A percentile compares a stretch with the other conserved stretches of the same genome.
Evolutionary conservation across 2,329 filamentous ascomycete species (phyloP).

Genomic region (Saccharata proteae): DNA sequence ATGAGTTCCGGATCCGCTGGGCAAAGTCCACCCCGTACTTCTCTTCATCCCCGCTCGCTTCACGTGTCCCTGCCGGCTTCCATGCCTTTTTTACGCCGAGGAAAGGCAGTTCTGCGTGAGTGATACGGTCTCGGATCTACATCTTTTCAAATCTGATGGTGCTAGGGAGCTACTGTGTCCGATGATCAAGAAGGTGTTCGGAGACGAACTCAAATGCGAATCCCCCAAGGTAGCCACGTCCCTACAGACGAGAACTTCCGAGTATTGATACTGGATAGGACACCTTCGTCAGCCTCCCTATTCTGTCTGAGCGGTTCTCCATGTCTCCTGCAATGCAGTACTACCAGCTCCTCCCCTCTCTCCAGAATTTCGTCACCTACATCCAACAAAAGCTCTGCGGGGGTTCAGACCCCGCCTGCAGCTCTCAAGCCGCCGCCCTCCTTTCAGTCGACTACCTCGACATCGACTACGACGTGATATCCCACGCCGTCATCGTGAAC

Average conservation of each 20-base stretch:
- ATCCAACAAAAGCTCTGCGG: constrained; percentile 42
- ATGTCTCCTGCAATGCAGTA: constrained; percentile 54
- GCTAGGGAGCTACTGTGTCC: constrained; percentile 43
- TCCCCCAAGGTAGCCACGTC: constrained; percentile 30
- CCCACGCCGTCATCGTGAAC: constrained; percentile 52
- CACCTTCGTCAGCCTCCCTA: constrained; percentile 50
- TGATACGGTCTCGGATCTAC: constrained; percentile 6
- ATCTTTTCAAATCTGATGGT: too few relatives aligned
- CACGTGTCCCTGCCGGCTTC: constrained; percentile 65
- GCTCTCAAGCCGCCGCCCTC: constrained; percentile 34
- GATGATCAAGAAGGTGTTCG: constrained; percentile 47
- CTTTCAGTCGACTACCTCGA: constrained; percentile 54
- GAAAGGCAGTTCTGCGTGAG: constrained; percentile 25
- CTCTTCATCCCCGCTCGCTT: constrained; percentile 57
- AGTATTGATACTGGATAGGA: constrained; percentile 30
- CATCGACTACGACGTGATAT: constrained; percentile 62
- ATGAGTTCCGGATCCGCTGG: constrained; percentile 73
- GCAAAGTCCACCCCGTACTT: constrained; percentile 46
- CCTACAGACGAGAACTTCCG: background rate
- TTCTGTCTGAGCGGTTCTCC: constrained; percentile 47
- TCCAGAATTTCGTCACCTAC: constrained; percentile 44
- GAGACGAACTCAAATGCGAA: constrained; percentile 42
- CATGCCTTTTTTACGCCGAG: constrained; percentile 66
- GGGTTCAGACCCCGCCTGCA: constrained; percentile 37
- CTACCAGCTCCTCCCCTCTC: constrained; percentile 49